phyloP scores from a whole-genome alignment of 1,139 yeast species.

The Meyerozyma sp. region DNA sequence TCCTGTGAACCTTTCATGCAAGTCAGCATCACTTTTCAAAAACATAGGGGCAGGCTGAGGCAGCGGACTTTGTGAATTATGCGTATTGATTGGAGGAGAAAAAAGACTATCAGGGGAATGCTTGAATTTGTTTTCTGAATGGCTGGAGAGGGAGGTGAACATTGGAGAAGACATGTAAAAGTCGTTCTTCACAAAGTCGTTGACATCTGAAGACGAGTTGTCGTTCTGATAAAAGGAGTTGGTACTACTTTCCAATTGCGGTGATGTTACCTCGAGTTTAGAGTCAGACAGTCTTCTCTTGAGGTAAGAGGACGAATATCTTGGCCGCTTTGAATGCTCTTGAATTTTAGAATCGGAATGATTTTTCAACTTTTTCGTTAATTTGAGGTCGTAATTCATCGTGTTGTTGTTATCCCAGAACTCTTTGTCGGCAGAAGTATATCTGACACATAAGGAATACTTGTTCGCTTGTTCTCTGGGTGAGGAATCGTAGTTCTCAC shows the following conservation, averaged over 20 bases:
- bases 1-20: slow-evolving; percentile 3
- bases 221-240: slow-evolving; percentile 10
- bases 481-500: slow-evolving; percentile 17
- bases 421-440: slow-evolving; percentile 43
- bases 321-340: slow-evolving; percentile 24
- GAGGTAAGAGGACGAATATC: slow-evolving; percentile 35
- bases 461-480: slow-evolving; percentile 14
- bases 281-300: slow-evolving; percentile 33
- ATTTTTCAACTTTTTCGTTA: slow-evolving; percentile 22
- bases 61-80: background rate
- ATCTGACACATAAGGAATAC: slow-evolving; percentile 56
- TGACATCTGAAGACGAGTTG: slow-evolving; percentile 11
- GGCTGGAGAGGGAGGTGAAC: slow-evolving; percentile 5
- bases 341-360: slow-evolving; percentile 9
- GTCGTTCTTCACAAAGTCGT: slow-evolving; percentile 33
- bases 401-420: slow-evolving; percentile 74
- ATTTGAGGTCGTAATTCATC: slow-evolving; percentile 53
- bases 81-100: background rate
- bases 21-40: background rate
- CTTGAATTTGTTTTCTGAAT: slow-evolving; percentile 3
- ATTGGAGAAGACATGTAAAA: slow-evolving; percentile 35
- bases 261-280: slow-evolving; percentile 11
- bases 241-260: slow-evolving; percentile 2
- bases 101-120: slow-evolving; percentile 3
- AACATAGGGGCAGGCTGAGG: slow-evolving; percentile 1